Conservation (phyloP, 2,329 filamentous ascomycete genomes). For the Arthrobotrys iridis region DNA sequence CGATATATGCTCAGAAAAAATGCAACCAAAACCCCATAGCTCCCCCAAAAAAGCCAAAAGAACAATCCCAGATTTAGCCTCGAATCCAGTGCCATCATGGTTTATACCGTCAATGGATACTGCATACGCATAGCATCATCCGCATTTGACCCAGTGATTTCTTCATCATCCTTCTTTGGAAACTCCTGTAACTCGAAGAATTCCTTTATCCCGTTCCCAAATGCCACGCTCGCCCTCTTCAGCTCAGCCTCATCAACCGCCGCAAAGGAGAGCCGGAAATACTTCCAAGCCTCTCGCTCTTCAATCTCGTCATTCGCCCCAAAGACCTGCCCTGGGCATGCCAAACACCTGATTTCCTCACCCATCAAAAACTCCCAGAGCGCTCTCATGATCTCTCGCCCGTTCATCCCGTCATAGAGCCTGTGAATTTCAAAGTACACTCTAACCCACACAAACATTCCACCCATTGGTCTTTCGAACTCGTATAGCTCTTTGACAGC, state of each 20-base stretch:
- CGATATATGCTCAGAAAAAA: not conserved
- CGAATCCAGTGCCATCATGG: not conserved
- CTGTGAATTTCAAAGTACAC: constrained; percentile 78
- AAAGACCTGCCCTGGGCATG: constrained; percentile 78
- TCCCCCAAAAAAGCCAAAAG: not conserved
- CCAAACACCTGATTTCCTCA: constrained; percentile 65
- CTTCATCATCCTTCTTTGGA: constrained; percentile 18
- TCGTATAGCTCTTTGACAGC: constrained; percentile 68
- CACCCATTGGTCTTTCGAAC: constrained; percentile 82
- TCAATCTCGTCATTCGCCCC: constrained; percentile 71
- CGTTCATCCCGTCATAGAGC: constrained; percentile 64
- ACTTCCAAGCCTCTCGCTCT: constrained; percentile 72
- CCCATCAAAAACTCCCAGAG: constrained; percentile 56
- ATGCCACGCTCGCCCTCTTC: constrained; percentile 69
- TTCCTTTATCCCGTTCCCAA: constrained; percentile 74
- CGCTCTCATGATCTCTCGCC: constrained; percentile 54
- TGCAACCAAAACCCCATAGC: constrained; percentile 6
- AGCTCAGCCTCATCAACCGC: constrained; percentile 79
- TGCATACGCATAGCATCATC: constrained; percentile 4
- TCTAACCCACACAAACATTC: constrained; percentile 91
- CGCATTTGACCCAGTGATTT: not conserved
- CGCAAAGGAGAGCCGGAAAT: constrained; percentile 83
- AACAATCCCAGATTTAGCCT: not conserved
- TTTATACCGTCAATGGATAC: not conserved
- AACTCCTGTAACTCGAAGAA: constrained; percentile 75